Evolutionary conservation across 129 eudicot species (phyloP).

Genomic region (Arctium lappa): DNA sequence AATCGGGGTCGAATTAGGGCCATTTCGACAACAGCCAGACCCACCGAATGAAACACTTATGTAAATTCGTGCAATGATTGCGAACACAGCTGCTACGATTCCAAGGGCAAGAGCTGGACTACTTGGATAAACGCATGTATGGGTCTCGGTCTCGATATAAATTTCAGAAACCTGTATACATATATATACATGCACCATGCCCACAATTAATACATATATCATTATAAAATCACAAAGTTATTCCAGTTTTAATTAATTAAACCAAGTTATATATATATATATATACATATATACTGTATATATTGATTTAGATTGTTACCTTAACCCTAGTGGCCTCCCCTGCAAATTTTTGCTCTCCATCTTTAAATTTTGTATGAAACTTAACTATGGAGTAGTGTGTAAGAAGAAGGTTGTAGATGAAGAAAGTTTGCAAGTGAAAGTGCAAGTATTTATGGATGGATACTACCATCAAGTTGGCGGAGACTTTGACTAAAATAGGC

Average conservation of each 20-base stretch:
- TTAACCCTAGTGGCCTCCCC: conserved; percentile 30
- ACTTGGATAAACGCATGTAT: conserved; percentile 32
- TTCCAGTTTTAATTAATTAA: too few relatives aligned
- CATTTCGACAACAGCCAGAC: conserved; percentile 17
- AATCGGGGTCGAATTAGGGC: conserved; percentile 27
- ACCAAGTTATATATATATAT: too few relatives aligned
- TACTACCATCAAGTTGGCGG: neutral
- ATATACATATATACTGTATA: neutral
- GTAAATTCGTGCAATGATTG: conserved; percentile 26
- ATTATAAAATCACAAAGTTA: neutral
- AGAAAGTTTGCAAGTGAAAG: neutral
- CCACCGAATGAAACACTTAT: conserved; percentile 31
- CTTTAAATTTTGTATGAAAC: neutral
- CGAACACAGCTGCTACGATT: conserved; percentile 25
- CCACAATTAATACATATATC: neutral
- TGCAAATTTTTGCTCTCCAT: conserved; percentile 31
- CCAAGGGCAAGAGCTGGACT: conserved; percentile 37
- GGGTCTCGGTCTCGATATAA: neutral
- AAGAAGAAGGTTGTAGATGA: conserved; percentile 13
- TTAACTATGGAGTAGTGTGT: neutral
- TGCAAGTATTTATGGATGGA: conserved; percentile 12
- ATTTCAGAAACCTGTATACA: conserved; percentile 27
- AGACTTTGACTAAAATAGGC: neutral
- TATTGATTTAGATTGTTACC: neutral
- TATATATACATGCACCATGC: neutral